Evolutionary conservation across 2,329 filamentous ascomycete genomes (phyloP), one percentile per base, ranked within the genome.

Genomic region (Aspergillus fumigatiaffinis): DNA sequence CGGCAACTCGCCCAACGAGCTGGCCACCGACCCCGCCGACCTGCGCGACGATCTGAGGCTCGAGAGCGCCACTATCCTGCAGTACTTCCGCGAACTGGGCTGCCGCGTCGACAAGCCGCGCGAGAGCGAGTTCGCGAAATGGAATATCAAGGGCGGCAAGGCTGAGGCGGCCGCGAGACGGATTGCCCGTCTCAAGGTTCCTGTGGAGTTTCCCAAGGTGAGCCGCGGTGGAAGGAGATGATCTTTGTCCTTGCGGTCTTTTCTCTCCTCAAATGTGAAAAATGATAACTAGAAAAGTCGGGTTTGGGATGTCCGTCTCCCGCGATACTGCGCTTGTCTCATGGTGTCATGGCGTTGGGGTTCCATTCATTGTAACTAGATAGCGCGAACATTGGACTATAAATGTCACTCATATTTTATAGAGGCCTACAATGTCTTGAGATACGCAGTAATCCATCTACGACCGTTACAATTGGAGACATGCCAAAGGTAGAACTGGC

Each of bases 171-270:
- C 75, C 21, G 71, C 72, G 9, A 71, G 69, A 52, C 76, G 82
- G 58, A 77, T 92, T 51, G 92, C 89, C 12, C 86, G 86, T 64
- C 77, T 97, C 66, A 84, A 82, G 65, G 73, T 97, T 60, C 94
- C 94, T 3, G 77, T 97, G 50, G 82, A 87, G 58, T 97, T 97
- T 71, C 94, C 93, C 1, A 92, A 88, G 77, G 71, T 76, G 50
- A 77, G 67, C 68, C 76, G 69, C 63, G 73, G 70, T 60, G 75
- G 69, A 59, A 68, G 69, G 50, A 68, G 67, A 58, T 66, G 65
- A 61, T 52, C n/a, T n/a, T n/a, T 35, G 41, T 26, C 20, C 47
- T 20, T 41, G 26, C 17, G 47, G 46, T 55, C 46, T 50, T 47
- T 49, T 54, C 25, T 14, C 10, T 48, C n/a, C 58, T 58, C 20